A percentile compares a stretch with the other conserved stretches of the same genome.
These are phyloP conservation scores for Apiotrichum mycotoxinovorans DNA, from an alignment of 1,284 basidiomycete genomes.

Conservation along the genomic window DNA sequence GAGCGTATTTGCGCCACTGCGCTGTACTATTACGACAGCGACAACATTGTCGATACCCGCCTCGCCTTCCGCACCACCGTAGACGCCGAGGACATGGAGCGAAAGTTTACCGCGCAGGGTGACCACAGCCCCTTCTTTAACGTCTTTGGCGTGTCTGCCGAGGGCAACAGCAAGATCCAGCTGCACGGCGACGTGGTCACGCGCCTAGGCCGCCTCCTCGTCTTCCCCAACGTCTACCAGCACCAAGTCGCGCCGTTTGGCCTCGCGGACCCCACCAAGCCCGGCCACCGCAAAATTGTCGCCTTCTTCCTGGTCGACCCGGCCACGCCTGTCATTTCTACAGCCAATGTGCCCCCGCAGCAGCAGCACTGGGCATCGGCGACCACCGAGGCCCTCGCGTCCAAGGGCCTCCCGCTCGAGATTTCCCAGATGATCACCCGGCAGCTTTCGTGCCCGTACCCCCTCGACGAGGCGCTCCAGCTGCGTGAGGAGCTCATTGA, in stretches of 20 bases:
- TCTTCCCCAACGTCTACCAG: constrained; percentile 9
- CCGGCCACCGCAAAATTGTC: constrained; percentile 20
- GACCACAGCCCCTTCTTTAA: constrained; percentile 8
- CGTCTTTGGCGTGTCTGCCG: constrained; percentile 2
- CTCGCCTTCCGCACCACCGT: constrained; percentile 1
- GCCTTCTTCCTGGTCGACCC: constrained; percentile 23
- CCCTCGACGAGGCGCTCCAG: constrained; percentile 7
- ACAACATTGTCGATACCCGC: neutral
- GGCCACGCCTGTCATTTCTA: constrained; percentile 3
- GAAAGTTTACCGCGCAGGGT: constrained; percentile 2
- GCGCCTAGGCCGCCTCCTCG: constrained; percentile 1
- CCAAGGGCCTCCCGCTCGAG: constrained; percentile 12
- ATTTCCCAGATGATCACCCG: constrained; percentile 8
- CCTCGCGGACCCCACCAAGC: constrained; percentile 3
- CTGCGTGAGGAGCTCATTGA: constrained; percentile 18
- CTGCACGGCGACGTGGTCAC: constrained; percentile 6
- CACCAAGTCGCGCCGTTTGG: constrained; percentile 1
- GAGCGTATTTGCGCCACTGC: constrained; percentile 8
- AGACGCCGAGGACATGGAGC: neutral
- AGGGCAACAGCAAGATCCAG: neutral
- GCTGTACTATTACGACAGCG: constrained; percentile 7
- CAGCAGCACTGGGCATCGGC: constrained; percentile 10
- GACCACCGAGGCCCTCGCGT: neutral
- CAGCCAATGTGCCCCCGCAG: constrained; percentile 18
- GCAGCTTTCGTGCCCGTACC: constrained; percentile 10